phyloP scores from a whole-genome alignment of 2,329 filamentous ascomycete genomes.

The Alternaria triticina region DNA sequence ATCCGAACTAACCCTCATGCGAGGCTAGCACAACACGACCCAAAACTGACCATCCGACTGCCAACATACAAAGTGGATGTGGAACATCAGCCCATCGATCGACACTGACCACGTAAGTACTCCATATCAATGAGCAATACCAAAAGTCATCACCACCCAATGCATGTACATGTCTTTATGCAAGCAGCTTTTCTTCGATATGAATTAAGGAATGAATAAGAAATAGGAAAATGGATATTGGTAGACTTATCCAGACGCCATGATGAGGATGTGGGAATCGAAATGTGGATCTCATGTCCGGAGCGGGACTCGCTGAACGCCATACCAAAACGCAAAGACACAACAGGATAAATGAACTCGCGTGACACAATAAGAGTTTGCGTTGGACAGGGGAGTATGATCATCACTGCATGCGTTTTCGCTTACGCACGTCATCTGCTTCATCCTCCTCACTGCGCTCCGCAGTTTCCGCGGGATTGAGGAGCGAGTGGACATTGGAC shows the following conservation, averaged over 20 bases:
- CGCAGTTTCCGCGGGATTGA: conserved; percentile 72
- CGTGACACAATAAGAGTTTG: not conserved
- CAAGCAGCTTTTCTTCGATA: not conserved
- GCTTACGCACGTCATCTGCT: conserved; percentile 66
- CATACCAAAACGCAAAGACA: conserved; percentile 12
- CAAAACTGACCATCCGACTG: not conserved
- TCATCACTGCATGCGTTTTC: conserved; percentile 55
- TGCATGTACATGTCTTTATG: not conserved
- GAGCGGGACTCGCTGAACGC: not conserved
- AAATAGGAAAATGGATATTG: not conserved
- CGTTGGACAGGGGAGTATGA: not conserved
- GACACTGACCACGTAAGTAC: not conserved
- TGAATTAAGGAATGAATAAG: not conserved
- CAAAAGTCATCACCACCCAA: conserved; percentile 1
- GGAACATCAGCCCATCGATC: not conserved
- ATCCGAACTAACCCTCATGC: not conserved
- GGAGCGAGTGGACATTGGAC: conserved; percentile 69
- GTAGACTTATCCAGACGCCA: not conserved
- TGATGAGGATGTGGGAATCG: not conserved
- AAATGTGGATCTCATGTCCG: not conserved
- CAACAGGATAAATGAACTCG: conserved; percentile 20
- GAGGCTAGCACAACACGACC: not conserved
- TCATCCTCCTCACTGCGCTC: conserved; percentile 71
- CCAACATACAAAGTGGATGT: not conserved
- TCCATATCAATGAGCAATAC: not conserved